A percentile compares a stretch with the other conserved stretches of the same genome.
Conservation (phyloP, 2,329 filamentous ascomycete species). For the Fusarium virguliforme region DNA sequence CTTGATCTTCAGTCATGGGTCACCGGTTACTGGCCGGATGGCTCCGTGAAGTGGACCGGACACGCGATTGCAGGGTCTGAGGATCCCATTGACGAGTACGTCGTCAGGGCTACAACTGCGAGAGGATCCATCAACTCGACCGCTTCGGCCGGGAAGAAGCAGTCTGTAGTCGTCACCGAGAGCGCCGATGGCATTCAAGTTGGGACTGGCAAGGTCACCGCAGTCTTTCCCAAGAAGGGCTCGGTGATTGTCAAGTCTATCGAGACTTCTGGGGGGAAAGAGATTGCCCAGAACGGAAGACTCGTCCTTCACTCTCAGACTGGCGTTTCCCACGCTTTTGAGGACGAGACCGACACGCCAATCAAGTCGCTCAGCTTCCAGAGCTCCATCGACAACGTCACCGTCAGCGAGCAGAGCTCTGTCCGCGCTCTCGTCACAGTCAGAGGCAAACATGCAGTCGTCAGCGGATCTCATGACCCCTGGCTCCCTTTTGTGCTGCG, state of each 20-base stretch:
- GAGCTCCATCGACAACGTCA: slow-evolving; percentile 67
- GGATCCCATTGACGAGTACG: slow-evolving; percentile 61
- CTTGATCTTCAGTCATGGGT: slow-evolving; percentile 66
- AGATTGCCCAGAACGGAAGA: slow-evolving; percentile 64
- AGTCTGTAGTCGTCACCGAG: slow-evolving; percentile 36
- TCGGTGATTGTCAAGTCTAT: slow-evolving; percentile 59
- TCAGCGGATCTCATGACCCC: slow-evolving; percentile 54
- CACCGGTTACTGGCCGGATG: slow-evolving; percentile 73
- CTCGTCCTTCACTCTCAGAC: slow-evolving; percentile 70
- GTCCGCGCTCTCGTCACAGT: slow-evolving; percentile 63
- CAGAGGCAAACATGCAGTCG: slow-evolving; percentile 57
- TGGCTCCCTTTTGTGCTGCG: slow-evolving; percentile 69
- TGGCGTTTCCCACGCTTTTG: slow-evolving; percentile 57
- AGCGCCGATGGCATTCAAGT: slow-evolving; percentile 56
- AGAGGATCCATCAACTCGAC: slow-evolving; percentile 36
- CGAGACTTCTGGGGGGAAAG: slow-evolving; percentile 59
- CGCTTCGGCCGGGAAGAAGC: slow-evolving; percentile 10
- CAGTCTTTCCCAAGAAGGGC: slow-evolving; percentile 62
- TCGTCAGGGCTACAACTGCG: slow-evolving; percentile 43
- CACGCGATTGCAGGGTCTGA: slow-evolving; percentile 68
- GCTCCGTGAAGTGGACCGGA: slow-evolving; percentile 74
- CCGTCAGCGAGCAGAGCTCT: slow-evolving; percentile 60
- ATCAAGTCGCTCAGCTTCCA: slow-evolving; percentile 64
- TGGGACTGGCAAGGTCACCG: slow-evolving; percentile 62
- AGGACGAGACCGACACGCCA: slow-evolving; percentile 44